A percentile compares a stretch with the other conserved stretches of the same genome.
phyloP scores from a whole-genome alignment of 2,329 filamentous ascomycete species.

The Pseudogymnoascus sp. region DNA sequence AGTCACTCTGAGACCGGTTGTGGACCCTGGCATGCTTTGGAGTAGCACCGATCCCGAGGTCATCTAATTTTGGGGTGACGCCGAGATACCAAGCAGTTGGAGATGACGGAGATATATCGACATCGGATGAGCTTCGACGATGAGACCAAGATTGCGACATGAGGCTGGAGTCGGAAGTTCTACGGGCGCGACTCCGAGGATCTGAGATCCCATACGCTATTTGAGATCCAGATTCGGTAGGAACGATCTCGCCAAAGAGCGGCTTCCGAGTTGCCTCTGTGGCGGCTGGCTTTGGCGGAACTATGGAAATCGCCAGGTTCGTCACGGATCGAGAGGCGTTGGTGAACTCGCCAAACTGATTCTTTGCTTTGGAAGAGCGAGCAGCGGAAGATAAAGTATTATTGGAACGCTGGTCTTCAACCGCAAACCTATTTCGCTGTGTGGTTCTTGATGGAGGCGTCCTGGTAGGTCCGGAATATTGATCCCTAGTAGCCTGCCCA shows the following conservation, averaged over 20 bases:
- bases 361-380: constrained; percentile 48
- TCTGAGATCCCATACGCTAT: constrained; percentile 55
- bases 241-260: constrained; percentile 68
- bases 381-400: constrained; percentile 54
- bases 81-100: constrained; percentile 60
- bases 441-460: constrained; percentile 21
- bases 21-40: constrained; percentile 34
- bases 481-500: constrained; percentile 11
- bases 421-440: constrained; percentile 41
- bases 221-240: constrained; percentile 47
- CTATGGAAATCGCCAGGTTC: constrained; percentile 29
- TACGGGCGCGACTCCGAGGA: constrained; percentile 40
- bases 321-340: constrained; percentile 39
- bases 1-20: constrained; percentile 54
- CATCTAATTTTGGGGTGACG: constrained; percentile 36
- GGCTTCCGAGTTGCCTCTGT: constrained; percentile 40
- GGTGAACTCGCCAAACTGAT: constrained; percentile 28
- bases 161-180: constrained; percentile 67
- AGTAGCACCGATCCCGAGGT: constrained; percentile 24
- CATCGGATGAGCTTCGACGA: constrained; percentile 49
- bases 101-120: constrained; percentile 52
- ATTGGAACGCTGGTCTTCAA: constrained; percentile 45
- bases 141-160: constrained; percentile 42
- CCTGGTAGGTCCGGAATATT: not conserved
- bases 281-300: constrained; percentile 22